Conservation (phyloP, 108 stramenopile genomes). For the Fragilaria crotonensis region DNA sequence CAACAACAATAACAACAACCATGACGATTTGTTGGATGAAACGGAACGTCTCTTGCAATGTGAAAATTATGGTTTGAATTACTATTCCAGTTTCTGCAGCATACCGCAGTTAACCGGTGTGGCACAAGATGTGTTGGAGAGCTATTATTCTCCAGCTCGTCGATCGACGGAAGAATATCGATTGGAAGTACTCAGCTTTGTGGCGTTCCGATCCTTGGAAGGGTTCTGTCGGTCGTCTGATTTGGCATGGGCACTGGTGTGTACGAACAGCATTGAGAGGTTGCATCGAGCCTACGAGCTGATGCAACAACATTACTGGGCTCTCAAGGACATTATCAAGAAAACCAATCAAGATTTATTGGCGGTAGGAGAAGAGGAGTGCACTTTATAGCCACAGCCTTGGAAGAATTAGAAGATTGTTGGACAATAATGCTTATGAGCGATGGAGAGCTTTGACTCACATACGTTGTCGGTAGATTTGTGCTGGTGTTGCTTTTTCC, state of each 20-base stretch:
- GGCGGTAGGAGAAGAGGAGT: not conserved
- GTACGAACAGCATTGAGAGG: conserved; percentile 40
- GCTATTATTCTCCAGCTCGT: conserved; percentile 40
- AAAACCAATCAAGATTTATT: not conserved
- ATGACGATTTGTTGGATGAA: not conserved
- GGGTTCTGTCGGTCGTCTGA: conserved; percentile 22
- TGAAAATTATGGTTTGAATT: conserved; percentile 55
- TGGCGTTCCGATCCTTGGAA: conserved; percentile 35
- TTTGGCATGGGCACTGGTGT: conserved; percentile 29
- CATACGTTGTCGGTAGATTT: too few relatives aligned
- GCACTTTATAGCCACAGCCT: too few relatives aligned
- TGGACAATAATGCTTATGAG: too few relatives aligned
- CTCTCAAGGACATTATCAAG: not conserved
- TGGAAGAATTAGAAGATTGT: too few relatives aligned
- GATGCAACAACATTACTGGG: conserved; percentile 35
- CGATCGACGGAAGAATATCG: conserved; percentile 47
- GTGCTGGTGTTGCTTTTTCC: too few relatives aligned
- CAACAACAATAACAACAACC: not conserved
- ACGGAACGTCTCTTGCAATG: conserved; percentile 1
- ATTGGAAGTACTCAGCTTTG: conserved; percentile 47
- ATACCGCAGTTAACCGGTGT: conserved; percentile 38
- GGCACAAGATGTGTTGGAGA: conserved; percentile 23
- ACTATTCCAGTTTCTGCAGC: conserved; percentile 29
- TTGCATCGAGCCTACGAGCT: conserved; percentile 35
- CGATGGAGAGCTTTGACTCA: too few relatives aligned